Conservation (phyloP, 2,329 filamentous ascomycete species). For the Exophiala dermatitidis region DNA sequence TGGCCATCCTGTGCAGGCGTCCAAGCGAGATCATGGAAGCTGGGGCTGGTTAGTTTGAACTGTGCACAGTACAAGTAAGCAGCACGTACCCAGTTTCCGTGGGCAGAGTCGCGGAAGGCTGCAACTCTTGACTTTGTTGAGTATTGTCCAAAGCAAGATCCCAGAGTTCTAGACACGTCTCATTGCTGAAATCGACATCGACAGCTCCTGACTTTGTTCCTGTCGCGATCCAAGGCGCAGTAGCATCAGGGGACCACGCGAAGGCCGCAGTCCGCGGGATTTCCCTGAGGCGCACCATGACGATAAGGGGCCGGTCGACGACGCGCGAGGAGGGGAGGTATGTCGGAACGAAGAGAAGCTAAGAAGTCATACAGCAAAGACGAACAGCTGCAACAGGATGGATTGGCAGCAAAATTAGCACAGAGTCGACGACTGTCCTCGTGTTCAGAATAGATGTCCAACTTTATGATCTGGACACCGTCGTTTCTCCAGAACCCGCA, state of each 20-base stretch:
- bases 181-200: conserved; percentile 93
- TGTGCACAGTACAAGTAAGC: background rate
- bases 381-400: conserved; percentile 1
- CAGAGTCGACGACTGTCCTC: conserved; percentile 8
- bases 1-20: conserved; percentile 70
- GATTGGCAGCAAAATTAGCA: background rate
- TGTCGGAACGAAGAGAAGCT: conserved; percentile 9
- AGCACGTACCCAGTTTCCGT: conserved; percentile 74
- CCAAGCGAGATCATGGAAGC: conserved; percentile 98
- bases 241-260: conserved; percentile 82
- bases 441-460: conserved; percentile 5
- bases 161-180: conserved; percentile 95
- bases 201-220: conserved; percentile 93
- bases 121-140: conserved; percentile 71
- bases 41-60: conserved; percentile 34
- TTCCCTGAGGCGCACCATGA: conserved; percentile 93
- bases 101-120: conserved; percentile 73
- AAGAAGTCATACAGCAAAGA: conserved; percentile 14
- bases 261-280: conserved; percentile 95
- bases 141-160: conserved; percentile 76
- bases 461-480: conserved; percentile 20
- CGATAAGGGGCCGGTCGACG: conserved; percentile 27
- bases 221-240: conserved; percentile 76
- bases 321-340: conserved; percentile 22
- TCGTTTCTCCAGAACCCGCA: conserved; percentile 14